phyloP scores from a whole-genome alignment of 2,329 filamentous ascomycete species.

The Phialophora verrucosa region DNA sequence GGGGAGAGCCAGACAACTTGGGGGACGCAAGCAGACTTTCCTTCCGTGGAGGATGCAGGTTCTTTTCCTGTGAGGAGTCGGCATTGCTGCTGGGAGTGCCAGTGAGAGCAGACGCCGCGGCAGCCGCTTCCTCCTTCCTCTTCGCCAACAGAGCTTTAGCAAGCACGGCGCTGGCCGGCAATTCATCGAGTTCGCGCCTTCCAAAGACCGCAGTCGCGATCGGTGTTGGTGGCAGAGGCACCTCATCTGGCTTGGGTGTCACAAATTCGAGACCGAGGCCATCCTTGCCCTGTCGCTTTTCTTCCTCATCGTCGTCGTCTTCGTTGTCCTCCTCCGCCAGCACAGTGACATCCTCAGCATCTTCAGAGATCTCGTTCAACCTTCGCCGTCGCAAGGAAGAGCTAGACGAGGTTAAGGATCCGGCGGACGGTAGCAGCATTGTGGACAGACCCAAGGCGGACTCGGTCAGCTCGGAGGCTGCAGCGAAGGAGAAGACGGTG shows the following conservation, averaged over 20 bases:
- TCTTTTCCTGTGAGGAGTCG: background rate
- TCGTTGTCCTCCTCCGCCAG: slow-evolving; percentile 47
- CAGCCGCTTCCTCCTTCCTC: slow-evolving; percentile 34
- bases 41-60: slow-evolving; percentile 17
- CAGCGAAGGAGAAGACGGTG: slow-evolving; percentile 76
- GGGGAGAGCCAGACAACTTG: slow-evolving; percentile 10
- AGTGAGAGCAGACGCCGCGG: slow-evolving; percentile 1
- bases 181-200: slow-evolving; percentile 37
- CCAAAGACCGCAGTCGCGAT: slow-evolving; percentile 25
- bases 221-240: slow-evolving; percentile 30
- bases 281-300: background rate
- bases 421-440: slow-evolving; percentile 84
- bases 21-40: slow-evolving; percentile 21
- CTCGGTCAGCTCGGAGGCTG: slow-evolving; percentile 81
- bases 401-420: slow-evolving; percentile 82
- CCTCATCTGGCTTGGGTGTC: slow-evolving; percentile 52
- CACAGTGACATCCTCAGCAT: slow-evolving; percentile 56
- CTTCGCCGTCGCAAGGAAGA: slow-evolving; percentile 78
- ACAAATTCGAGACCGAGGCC: slow-evolving; percentile 53
- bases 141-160: slow-evolving; percentile 40
- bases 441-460: slow-evolving; percentile 85
- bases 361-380: slow-evolving; percentile 91
- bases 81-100: slow-evolving; percentile 11
- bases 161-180: slow-evolving; percentile 40
- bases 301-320: slow-evolving; percentile 10